Evolutionary conservation across 345 rosid genomes (phyloP), one percentile per base, ranked within the genome.

Genomic region (Ceriops decandra): DNA sequence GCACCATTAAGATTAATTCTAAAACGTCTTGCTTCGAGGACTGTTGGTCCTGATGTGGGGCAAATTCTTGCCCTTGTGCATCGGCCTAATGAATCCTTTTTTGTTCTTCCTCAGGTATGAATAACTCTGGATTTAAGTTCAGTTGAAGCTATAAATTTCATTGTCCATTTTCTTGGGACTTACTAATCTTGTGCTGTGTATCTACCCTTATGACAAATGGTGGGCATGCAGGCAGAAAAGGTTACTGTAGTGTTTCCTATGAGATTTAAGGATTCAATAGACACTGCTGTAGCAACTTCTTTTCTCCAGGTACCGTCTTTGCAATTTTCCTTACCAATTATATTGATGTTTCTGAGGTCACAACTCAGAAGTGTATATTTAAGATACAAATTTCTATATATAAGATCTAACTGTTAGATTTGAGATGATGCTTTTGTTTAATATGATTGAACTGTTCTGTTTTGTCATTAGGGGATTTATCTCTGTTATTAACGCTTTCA

Each of bases 21-120:
- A 63, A 85, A 85, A 77, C 86, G 83, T 81, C 90, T 95, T 81
- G 82, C 90, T 79, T 83, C 91, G 28, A 92, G 85, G 67, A 87
- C 84, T 3, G 84, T 83, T 78, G 82, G 85, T 83, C 82, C 93
- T 52, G 82, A 79, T 71, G 56, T 72, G 8, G 85, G 79, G 73
- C 79, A 65, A 60, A 84, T 89, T 81, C 83, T 92, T 58, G 96
- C 99, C 15, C 82, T 95, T 46, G 87, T 92, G 78, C 99, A 90
- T 85, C 83, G 98, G 64, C 97, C 99, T 30, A 88, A 87, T 65
- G 98, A 95, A 78, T 88, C 98, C 19, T 92, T 87, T 81, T 92
- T 90, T 71, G 86, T 95, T 54, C 70, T 83, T 64, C 98, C 98
- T 52, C 85, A 81, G 98, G 98, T 95, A 83, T 54, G 15, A 15